phyloP scores from a whole-genome alignment of 2,329 filamentous ascomycete genomes.

The Cytospora leucostoma region DNA sequence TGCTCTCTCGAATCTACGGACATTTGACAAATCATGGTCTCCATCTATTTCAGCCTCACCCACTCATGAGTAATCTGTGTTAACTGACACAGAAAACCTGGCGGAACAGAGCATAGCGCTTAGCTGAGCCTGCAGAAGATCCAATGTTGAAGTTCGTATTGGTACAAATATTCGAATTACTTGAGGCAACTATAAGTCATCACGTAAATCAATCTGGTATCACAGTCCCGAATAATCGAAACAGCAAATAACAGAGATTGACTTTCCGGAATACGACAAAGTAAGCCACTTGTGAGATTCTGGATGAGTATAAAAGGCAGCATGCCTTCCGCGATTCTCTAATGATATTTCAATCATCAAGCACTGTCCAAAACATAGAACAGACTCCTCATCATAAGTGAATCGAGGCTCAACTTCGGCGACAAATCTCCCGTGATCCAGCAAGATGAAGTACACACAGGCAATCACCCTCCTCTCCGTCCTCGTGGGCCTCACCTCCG shows the following conservation, averaged over 20 bases:
- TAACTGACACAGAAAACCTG: neutral
- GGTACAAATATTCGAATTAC: neutral
- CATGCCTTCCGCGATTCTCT: neutral
- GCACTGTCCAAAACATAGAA: neutral
- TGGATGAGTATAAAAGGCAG: neutral
- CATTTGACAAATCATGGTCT: neutral
- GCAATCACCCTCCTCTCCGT: slow-evolving; percentile 13
- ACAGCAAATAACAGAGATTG: no score
- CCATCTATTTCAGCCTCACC: neutral
- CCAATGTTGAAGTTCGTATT: neutral
- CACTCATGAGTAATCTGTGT: neutral
- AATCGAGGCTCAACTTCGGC: neutral
- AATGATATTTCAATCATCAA: neutral
- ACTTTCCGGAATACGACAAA: no score
- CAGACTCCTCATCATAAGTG: neutral
- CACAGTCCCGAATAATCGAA: neutral
- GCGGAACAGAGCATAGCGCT: neutral
- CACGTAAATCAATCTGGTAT: neutral
- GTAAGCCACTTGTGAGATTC: neutral
- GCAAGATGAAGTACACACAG: slow-evolving; percentile 14
- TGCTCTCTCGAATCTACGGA: neutral
- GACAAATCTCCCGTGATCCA: neutral
- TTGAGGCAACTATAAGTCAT: neutral
- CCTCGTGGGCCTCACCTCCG: slow-evolving; percentile 9
- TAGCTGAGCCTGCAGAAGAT: slow-evolving; percentile 1